Evolutionary conservation across 306 rosid genomes (phyloP).

Genomic region (Potentilla sterilis): DNA sequence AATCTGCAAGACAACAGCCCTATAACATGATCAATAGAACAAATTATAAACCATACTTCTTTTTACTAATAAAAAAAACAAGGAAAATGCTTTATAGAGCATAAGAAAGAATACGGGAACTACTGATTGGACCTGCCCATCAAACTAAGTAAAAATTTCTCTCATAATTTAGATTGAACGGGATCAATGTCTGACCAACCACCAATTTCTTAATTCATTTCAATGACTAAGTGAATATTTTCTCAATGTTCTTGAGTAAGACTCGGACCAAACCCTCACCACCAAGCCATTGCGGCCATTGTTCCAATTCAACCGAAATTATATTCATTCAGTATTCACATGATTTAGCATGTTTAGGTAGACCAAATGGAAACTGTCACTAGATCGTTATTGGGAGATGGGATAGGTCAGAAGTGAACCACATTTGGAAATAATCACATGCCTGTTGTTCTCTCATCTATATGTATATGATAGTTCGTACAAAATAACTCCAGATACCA

Average conservation of each 20-base stretch:
- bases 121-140: neutral
- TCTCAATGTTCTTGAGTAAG: neutral
- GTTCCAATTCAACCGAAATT: neutral
- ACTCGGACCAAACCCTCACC: neutral
- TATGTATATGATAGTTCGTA: neutral
- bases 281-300: neutral
- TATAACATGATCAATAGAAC: conserved; percentile 28
- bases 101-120: neutral
- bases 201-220: neutral
- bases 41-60: conserved; percentile 18
- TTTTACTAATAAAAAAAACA: neutral
- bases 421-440: neutral
- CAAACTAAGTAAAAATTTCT: neutral
- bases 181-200: neutral
- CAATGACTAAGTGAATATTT: too few relatives aligned
- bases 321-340: neutral
- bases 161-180: neutral
- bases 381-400: neutral
- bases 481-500: neutral
- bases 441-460: neutral
- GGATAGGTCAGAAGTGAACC: neutral
- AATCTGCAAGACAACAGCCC: conserved; percentile 62
- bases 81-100: too few relatives aligned
- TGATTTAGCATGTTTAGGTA: neutral
- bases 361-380: neutral